A percentile compares a stretch with the other conserved stretches of the same genome.
phyloP scores from a whole-genome alignment of 345 rosid genomes.

The Gossypium turneri region DNA sequence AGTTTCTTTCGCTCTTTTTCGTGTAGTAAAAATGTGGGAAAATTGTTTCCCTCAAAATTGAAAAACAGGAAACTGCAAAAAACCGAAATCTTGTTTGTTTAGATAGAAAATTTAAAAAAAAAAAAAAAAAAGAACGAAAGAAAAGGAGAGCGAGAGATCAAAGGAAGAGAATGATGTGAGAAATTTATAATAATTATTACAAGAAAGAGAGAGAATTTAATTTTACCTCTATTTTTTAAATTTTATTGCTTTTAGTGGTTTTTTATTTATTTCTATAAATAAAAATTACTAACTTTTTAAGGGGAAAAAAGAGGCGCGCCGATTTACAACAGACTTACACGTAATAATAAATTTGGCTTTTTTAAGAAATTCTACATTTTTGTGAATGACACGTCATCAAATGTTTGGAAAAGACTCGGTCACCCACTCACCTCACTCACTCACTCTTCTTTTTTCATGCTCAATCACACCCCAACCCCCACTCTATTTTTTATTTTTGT shows the following conservation, averaged over 20 bases:
- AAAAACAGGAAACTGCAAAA: not conserved
- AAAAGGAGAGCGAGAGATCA: constrained; percentile 17
- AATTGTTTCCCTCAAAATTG: not conserved
- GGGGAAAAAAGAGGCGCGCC: constrained; percentile 4
- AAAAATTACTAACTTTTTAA: constrained; percentile 3
- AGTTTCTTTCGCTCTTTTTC: not conserved
- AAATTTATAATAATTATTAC: constrained; percentile 20
- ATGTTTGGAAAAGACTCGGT: not conserved
- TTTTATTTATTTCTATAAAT: not conserved
- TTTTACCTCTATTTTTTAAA: not conserved
- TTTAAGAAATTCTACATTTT: not conserved
- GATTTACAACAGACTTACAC: constrained; percentile 15
- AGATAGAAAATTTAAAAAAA: not conserved
- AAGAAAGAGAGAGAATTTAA: not conserved
- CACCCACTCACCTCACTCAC: not conserved
- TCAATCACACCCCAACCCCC: not conserved
- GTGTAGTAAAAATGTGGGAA: not conserved
- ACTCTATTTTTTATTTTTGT: not conserved
- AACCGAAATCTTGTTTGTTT: constrained; percentile 14
- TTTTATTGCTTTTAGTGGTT: not conserved
- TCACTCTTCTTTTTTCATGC: constrained; percentile 6
- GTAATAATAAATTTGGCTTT: constrained; percentile 9
- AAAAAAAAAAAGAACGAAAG: not conserved
- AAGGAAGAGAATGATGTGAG: constrained; percentile 3
- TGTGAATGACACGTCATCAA: constrained; percentile 6